These are phyloP conservation scores for Salix udensis DNA, from an alignment of 345 rosid genomes.

Conservation along the genomic window DNA sequence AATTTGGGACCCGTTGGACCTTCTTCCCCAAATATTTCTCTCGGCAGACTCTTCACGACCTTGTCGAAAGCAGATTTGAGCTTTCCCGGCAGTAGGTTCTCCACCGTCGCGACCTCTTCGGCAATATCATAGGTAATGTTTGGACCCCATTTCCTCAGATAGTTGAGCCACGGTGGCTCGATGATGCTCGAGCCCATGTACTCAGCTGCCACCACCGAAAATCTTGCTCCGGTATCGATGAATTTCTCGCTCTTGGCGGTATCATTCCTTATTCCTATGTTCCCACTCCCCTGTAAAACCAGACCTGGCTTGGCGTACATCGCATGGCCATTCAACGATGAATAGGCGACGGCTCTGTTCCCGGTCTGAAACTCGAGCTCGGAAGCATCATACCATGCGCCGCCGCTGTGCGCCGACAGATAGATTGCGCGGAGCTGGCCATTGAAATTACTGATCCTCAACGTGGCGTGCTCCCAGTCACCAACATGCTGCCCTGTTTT, in stretches of 20 bases:
- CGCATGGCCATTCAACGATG: slow-evolving; percentile 78
- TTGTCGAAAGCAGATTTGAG: slow-evolving; percentile 50
- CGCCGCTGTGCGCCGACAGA: slow-evolving; percentile 65
- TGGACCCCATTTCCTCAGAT: slow-evolving; percentile 73
- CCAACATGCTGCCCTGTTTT: slow-evolving; percentile 78
- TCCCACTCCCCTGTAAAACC: slow-evolving; percentile 60
- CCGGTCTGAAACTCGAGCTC: slow-evolving; percentile 57
- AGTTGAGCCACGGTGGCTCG: slow-evolving; percentile 68
- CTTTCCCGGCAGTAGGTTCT: slow-evolving; percentile 37
- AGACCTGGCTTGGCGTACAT: slow-evolving; percentile 70
- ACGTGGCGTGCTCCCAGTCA: slow-evolving; percentile 85
- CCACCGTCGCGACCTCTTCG: slow-evolving; percentile 36
- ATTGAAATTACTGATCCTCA: slow-evolving; percentile 70
- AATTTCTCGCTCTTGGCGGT: slow-evolving; percentile 48
- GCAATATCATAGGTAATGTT: slow-evolving; percentile 47
- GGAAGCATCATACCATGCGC: slow-evolving; percentile 61
- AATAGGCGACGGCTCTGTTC: slow-evolving; percentile 52
- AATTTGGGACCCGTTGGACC: slow-evolving; percentile 84
- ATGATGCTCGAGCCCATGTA: slow-evolving; percentile 33
- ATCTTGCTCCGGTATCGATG: slow-evolving; percentile 41
- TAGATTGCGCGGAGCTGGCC: slow-evolving; percentile 55
- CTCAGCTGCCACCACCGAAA: slow-evolving; percentile 50
- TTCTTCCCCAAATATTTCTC: slow-evolving; percentile 63
- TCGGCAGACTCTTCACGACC: slow-evolving; percentile 44
- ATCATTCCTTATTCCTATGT: slow-evolving; percentile 67